Evolutionary conservation across 495 filamentous ascomycete species (phyloP).

Genomic region (Talaromyces thailandensis): DNA sequence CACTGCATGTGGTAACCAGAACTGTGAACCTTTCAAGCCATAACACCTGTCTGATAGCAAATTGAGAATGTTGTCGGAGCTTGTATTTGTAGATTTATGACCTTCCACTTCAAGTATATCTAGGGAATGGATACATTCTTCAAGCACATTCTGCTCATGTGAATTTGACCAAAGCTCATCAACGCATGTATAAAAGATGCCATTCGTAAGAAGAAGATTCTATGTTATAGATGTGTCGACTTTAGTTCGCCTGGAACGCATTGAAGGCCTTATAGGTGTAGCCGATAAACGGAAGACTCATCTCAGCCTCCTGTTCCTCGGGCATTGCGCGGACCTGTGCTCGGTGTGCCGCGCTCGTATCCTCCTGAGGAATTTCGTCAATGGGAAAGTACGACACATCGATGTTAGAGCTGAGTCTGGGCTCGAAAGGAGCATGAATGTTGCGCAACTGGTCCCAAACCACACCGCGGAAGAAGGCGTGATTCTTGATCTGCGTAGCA

Average conservation of each 20-base stretch:
- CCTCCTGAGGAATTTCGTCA: slow-evolving; percentile 91
- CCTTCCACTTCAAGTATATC: neutral
- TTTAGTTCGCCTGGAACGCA: slow-evolving; percentile 48
- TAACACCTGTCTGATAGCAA: neutral
- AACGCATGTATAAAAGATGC: neutral
- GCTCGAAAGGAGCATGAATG: slow-evolving; percentile 94
- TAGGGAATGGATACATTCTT: neutral
- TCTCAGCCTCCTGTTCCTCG: slow-evolving; percentile 64
- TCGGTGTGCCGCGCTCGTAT: slow-evolving; percentile 62
- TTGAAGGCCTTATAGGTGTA: slow-evolving; percentile 99
- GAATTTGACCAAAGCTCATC: neutral
- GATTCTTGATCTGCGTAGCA: slow-evolving; percentile 82
- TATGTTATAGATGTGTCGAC: neutral
- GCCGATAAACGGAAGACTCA: slow-evolving; percentile 93
- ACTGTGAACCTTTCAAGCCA: neutral
- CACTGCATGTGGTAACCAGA: neutral
- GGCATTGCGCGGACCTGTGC: slow-evolving; percentile 55
- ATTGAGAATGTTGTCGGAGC: neutral
- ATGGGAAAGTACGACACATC: slow-evolving; percentile 99
- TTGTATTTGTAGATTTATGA: neutral
- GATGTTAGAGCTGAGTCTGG: slow-evolving; percentile 78
- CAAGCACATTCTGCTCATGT: neutral
- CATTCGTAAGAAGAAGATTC: neutral
- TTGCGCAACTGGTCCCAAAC: slow-evolving; percentile 83
- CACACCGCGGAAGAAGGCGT: slow-evolving; percentile 94